Percentiles rank a stretch among this genome's conserved stretches.
Evolutionary conservation across 1,139 yeast genomes (phyloP).

Genomic region (Yamadazyma sp.): DNA sequence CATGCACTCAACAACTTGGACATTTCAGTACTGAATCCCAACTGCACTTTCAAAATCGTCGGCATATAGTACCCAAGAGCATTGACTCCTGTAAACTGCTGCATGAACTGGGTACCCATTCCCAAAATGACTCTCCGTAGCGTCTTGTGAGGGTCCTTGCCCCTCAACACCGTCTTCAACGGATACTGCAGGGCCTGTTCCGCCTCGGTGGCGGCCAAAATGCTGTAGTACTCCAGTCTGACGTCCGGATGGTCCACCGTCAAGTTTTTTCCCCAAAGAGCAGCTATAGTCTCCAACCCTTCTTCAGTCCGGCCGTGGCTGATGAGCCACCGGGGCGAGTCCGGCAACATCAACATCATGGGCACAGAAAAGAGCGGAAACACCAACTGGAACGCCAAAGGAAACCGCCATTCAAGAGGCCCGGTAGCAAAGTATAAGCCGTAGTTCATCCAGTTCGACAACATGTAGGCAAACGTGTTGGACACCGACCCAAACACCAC

Average conservation of each 20-base stretch:
- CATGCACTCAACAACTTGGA: constrained; percentile 52
- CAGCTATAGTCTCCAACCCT: constrained; percentile 15
- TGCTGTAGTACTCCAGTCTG: constrained; percentile 15
- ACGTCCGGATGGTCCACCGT: constrained; percentile 11
- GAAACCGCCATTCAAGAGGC: constrained; percentile 27
- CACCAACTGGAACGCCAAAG: constrained; percentile 30
- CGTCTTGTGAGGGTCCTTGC: constrained; percentile 15
- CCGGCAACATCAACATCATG: constrained; percentile 32
- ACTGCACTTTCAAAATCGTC: constrained; percentile 29
- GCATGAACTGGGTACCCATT: constrained; percentile 38
- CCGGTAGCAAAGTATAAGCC: constrained; percentile 22
- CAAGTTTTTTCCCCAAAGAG: constrained; percentile 14
- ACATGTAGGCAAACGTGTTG: constrained; percentile 24
- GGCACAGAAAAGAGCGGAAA: constrained; percentile 22
- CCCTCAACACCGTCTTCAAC: constrained; percentile 12
- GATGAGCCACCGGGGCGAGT: constrained; percentile 47
- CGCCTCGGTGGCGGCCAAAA: constrained; percentile 16
- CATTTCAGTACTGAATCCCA: constrained; percentile 26
- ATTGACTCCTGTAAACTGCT: constrained; percentile 43
- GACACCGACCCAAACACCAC: constrained; percentile 31
- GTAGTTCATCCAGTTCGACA: constrained; percentile 24
- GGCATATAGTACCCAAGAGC: constrained; percentile 41
- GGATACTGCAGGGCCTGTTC: constrained; percentile 13
- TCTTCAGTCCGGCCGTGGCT: constrained; percentile 16
- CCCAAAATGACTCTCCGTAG: constrained; percentile 37